Percentiles rank a stretch among this genome's conserved stretches.
Evolutionary conservation across 352 stramenopile species (phyloP).

Genomic region (Pythium insidiosum): DNA sequence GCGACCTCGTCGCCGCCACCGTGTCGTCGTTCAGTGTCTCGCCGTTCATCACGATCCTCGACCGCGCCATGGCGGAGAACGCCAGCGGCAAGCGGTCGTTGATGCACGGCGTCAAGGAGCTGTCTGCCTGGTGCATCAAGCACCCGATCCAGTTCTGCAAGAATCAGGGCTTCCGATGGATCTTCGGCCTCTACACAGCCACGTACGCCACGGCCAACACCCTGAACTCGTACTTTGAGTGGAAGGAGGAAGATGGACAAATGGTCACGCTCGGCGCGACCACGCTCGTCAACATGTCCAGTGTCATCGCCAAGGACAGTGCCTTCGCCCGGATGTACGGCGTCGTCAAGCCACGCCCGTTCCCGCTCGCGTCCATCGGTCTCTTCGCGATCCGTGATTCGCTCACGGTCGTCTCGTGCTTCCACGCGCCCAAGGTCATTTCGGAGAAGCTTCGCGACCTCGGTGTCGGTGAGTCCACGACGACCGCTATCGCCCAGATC

Average conservation of each 20-base stretch:
- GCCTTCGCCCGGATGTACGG: slow-evolving; percentile 66
- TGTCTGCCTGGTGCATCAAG: slow-evolving; percentile 20
- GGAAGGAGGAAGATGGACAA: slow-evolving; percentile 16
- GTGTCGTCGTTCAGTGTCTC: slow-evolving; percentile 29
- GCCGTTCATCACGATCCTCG: slow-evolving; percentile 41
- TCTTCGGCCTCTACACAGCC: slow-evolving; percentile 52
- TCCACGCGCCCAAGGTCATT: slow-evolving; percentile 34
- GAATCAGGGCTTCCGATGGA: slow-evolving; percentile 40
- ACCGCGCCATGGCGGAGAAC: slow-evolving; percentile 49
- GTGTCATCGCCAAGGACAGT: slow-evolving; percentile 50
- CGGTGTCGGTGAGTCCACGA: slow-evolving; percentile 19
- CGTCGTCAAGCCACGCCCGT: slow-evolving; percentile 25
- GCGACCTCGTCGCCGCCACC: slow-evolving; percentile 18
- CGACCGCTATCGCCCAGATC: slow-evolving; percentile 30
- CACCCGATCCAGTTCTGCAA: slow-evolving; percentile 44
- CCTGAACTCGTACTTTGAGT: slow-evolving; percentile 43
- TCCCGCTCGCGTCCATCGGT: slow-evolving; percentile 33
- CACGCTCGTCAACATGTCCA: slow-evolving; percentile 48
- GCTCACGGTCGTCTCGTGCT: slow-evolving; percentile 47
- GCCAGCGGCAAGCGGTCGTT: slow-evolving; percentile 27
- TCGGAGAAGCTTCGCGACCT: slow-evolving; percentile 19
- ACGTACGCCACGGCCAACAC: slow-evolving; percentile 54
- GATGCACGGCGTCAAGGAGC: slow-evolving; percentile 22
- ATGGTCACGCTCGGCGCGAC: slow-evolving; percentile 43
- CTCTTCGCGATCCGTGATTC: slow-evolving; percentile 47